Conservation (phyloP, 139 green algal genomes). For the Desmodesmus armatus region DNA sequence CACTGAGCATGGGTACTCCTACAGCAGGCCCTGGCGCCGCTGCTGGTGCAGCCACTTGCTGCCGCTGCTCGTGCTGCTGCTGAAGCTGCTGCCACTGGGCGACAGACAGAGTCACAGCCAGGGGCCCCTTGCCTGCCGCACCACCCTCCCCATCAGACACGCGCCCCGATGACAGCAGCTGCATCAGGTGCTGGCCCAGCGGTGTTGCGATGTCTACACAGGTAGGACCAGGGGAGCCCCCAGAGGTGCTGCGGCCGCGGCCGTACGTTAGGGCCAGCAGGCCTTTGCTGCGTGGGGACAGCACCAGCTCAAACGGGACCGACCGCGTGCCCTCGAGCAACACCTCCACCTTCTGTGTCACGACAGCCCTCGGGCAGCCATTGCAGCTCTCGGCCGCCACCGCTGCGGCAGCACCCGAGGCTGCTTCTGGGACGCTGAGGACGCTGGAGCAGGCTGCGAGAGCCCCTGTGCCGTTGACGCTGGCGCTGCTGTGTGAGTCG, state of each 20-base stretch:
- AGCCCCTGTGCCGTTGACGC: no score
- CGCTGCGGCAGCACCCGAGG: no score
- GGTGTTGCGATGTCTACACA: background rate
- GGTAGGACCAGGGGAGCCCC: no score
- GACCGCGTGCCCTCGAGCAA: slow-evolving; percentile 20
- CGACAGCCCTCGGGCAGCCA: background rate
- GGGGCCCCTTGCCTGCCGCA: no score
- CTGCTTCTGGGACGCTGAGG: no score
- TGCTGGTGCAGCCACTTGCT: background rate
- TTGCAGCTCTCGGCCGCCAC: no score
- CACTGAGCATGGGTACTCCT: slow-evolving; percentile 4
- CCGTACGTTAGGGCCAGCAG: background rate
- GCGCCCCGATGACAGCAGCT: background rate
- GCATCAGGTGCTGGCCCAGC: slow-evolving; percentile 13
- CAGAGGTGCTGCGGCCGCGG: background rate
- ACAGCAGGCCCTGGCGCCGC: background rate
- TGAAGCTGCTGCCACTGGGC: slow-evolving; percentile 7
- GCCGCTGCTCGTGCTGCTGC: background rate
- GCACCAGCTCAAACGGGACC: slow-evolving; percentile 11
- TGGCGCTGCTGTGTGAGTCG: no score
- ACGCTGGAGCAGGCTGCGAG: no score
- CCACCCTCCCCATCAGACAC: no score
- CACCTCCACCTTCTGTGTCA: background rate
- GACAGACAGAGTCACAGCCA: no score
- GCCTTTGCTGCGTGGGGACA: slow-evolving; percentile 22